Conservation (phyloP, 352 stramenopile species). For the Phytophthora ramorum region DNA sequence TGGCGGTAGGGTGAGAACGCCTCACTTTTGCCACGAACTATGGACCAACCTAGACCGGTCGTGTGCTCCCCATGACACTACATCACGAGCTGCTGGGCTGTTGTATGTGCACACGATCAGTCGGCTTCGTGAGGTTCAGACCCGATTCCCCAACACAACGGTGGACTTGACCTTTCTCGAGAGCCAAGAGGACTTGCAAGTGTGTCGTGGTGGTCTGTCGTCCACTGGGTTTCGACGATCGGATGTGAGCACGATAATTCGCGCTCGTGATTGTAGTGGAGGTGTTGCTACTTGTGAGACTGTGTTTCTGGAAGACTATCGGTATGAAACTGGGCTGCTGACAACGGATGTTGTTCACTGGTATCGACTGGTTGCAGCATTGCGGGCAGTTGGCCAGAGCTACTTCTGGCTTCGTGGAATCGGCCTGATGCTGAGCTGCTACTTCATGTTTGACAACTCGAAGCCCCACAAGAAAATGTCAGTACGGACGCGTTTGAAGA, state of each 20-base stretch:
- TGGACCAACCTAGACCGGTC: constrained; percentile 36
- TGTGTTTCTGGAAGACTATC: constrained; percentile 51
- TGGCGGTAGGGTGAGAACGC: not conserved
- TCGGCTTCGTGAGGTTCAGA: constrained; percentile 11
- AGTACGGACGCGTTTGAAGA: not conserved
- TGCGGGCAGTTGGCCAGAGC: constrained; percentile 42
- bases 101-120: constrained; percentile 26
- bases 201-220: constrained; percentile 9
- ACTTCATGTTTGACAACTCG: constrained; percentile 10
- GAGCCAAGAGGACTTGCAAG: constrained; percentile 33
- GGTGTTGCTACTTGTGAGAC: constrained; percentile 31
- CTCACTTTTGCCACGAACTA: constrained; percentile 31
- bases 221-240: constrained; percentile 20
- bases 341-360: constrained; percentile 32
- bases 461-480: not conserved
- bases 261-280: constrained; percentile 21
- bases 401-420: constrained; percentile 47
- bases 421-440: constrained; percentile 33
- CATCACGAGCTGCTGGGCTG: not conserved
- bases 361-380: constrained; percentile 30
- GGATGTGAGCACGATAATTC: constrained; percentile 35
- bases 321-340: constrained; percentile 39
- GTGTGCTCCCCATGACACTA: constrained; percentile 7
- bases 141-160: constrained; percentile 9
- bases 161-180: constrained; percentile 35